These are phyloP conservation scores for Setomelanomma holmii DNA, from an alignment of 2,329 filamentous ascomycete species.

Conservation along the genomic window DNA sequence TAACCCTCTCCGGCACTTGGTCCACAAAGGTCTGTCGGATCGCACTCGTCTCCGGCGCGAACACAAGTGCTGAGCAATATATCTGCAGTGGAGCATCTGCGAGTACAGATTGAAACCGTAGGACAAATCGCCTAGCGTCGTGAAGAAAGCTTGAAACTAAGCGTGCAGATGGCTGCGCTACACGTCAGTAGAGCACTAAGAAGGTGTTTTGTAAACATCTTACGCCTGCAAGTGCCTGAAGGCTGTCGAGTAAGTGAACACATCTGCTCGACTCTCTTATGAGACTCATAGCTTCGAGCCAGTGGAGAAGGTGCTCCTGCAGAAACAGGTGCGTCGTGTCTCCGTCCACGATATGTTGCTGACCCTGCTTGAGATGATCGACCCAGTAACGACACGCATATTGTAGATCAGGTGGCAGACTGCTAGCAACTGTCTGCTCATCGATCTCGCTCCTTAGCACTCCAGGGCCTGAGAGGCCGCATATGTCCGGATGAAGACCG, in stretches of 20 bases:
- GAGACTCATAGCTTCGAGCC: constrained; percentile 1
- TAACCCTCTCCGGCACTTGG: constrained; percentile 4
- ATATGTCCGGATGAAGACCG: constrained; percentile 49
- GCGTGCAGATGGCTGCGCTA: constrained; percentile 13
- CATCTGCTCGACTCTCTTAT: constrained; percentile 2
- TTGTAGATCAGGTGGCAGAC: constrained; percentile 1
- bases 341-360: not conserved
- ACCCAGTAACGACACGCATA: constrained; percentile 47
- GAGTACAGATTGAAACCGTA: constrained; percentile 29
- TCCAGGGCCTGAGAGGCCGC: constrained; percentile 19
- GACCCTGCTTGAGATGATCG: not conserved
- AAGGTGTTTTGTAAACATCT: constrained; percentile 6
- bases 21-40: constrained; percentile 12
- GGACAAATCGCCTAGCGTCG: constrained; percentile 45
- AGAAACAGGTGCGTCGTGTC: not conserved
- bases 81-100: constrained; percentile 44
- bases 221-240: constrained; percentile 1
- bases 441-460: constrained; percentile 13
- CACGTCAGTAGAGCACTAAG: constrained; percentile 12
- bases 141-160: constrained; percentile 23
- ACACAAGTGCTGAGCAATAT: constrained; percentile 48
- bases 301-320: constrained; percentile 1
- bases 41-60: constrained; percentile 36
- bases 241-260: not conserved
- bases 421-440: constrained; percentile 8